These are phyloP conservation scores for Hypoxylon crocopeplum DNA, from an alignment of 495 filamentous ascomycete species.

Conservation along the genomic window DNA sequence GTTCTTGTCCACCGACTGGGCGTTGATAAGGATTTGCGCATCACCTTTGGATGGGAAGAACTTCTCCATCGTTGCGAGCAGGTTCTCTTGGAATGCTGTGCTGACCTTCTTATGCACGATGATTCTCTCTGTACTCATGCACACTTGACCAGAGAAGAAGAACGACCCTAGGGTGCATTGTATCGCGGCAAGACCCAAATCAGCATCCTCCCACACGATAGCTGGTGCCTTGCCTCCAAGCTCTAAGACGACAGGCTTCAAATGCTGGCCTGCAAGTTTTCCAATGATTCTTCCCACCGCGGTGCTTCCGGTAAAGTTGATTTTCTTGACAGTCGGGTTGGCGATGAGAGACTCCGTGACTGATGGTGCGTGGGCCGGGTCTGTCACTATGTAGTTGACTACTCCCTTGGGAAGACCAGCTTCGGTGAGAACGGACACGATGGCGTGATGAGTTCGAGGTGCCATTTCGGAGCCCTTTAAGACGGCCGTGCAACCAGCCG, in stretches of 20 bases:
- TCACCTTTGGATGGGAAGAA: conserved; percentile 58
- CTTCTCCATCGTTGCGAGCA: conserved; percentile 59
- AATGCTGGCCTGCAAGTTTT: conserved; percentile 61
- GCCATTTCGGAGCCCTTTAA: conserved; percentile 80
- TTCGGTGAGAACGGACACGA: conserved; percentile 72
- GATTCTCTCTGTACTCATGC: conserved; percentile 88
- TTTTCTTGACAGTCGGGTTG: conserved; percentile 62
- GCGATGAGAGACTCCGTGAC: conserved; percentile 65
- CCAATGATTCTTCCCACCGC: conserved; percentile 65
- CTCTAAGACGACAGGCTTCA: conserved; percentile 75
- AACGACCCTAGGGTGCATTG: conserved; percentile 61
- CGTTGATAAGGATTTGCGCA: conserved; percentile 67
- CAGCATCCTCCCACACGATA: conserved; percentile 70
- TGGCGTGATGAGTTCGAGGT: conserved; percentile 75
- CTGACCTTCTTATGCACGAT: conserved; percentile 76
- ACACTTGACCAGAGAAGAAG: conserved; percentile 77
- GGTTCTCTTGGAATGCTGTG: conserved; percentile 67
- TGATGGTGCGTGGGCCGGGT: conserved; percentile 56
- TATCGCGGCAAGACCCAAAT: conserved; percentile 63
- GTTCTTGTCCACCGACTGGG: conserved; percentile 68
- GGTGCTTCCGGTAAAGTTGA: conserved; percentile 73
- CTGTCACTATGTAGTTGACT: conserved; percentile 64
- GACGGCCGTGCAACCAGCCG: conserved; percentile 78
- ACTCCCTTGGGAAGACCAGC: conserved; percentile 72
- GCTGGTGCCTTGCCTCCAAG: conserved; percentile 72